A percentile compares a stretch with the other conserved stretches of the same genome.
phyloP scores from a whole-genome alignment of 495 filamentous ascomycete genomes.

The Penicillium coffeae region DNA sequence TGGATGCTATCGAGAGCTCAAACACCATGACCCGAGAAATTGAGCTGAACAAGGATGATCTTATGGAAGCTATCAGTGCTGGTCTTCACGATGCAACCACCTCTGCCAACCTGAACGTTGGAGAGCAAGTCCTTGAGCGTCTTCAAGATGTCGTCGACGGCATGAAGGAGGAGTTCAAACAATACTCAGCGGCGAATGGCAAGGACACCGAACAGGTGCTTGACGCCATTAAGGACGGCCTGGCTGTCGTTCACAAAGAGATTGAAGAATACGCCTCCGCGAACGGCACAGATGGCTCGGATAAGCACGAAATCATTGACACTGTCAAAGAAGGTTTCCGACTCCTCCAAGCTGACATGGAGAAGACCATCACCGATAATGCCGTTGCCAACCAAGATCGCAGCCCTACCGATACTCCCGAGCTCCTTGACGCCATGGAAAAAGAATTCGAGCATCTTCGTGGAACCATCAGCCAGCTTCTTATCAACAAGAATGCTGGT shows the following conservation, averaged over 20 bases:
- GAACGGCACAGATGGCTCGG: constrained; percentile 58
- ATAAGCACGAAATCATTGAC: constrained; percentile 74
- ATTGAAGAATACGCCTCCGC: constrained; percentile 73
- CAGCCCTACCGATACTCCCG: constrained; percentile 45
- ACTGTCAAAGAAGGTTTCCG: constrained; percentile 71
- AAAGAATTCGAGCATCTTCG: constrained; percentile 67
- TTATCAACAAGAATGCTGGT: constrained; percentile 56
- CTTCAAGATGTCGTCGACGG: constrained; percentile 71
- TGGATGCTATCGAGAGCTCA: constrained; percentile 51
- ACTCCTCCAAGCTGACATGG: constrained; percentile 66
- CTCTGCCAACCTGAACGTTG: constrained; percentile 46
- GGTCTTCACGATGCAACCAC: constrained; percentile 51
- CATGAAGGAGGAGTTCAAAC: constrained; percentile 70
- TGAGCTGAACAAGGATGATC: constrained; percentile 58
- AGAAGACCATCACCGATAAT: constrained; percentile 53
- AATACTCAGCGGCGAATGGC: constrained; percentile 69
- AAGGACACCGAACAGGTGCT: constrained; percentile 77
- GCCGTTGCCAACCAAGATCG: constrained; percentile 27
- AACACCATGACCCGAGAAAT: constrained; percentile 51
- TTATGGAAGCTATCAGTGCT: constrained; percentile 63
- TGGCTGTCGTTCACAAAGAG: constrained; percentile 73
- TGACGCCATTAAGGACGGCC: constrained; percentile 79
- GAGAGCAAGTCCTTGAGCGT: constrained; percentile 65
- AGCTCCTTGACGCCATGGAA: constrained; percentile 67
- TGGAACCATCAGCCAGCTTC: constrained; percentile 62